phyloP scores from a whole-genome alignment of 2,329 filamentous ascomycete species.

The Penicillium corylophilum region DNA sequence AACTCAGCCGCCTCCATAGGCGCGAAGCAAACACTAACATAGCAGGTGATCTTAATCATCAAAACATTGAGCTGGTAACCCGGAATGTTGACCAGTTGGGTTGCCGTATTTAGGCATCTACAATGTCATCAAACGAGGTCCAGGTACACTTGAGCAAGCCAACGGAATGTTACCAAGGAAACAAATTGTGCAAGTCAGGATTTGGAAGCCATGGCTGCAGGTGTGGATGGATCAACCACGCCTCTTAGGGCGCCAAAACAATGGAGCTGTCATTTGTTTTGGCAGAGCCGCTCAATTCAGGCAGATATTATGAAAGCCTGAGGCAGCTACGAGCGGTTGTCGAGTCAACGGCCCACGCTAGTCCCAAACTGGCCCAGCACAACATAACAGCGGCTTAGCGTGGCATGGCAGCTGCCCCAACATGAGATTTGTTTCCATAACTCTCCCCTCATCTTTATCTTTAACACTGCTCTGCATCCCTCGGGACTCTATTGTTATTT shows the following conservation, averaged over 20 bases:
- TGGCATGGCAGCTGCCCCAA: conserved; percentile 37
- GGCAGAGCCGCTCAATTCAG: conserved; percentile 8
- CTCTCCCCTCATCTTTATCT: conserved; percentile 21
- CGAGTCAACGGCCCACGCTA: conserved; percentile 40
- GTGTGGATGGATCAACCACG: background rate
- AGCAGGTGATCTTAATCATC: background rate
- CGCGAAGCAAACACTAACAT: conserved; percentile 1
- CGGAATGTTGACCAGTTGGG: conserved; percentile 7
- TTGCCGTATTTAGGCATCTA: conserved; percentile 14
- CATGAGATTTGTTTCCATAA: conserved; percentile 25
- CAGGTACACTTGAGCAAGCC: background rate
- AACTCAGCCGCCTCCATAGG: background rate
- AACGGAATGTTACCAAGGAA: background rate
- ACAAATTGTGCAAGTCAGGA: background rate
- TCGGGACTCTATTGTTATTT: conserved; percentile 28
- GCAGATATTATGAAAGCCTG: conserved; percentile 15
- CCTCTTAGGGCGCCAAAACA: background rate
- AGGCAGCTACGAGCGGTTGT: conserved; percentile 33
- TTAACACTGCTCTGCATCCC: conserved; percentile 15
- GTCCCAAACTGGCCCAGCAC: conserved; percentile 30
- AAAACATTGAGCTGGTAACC: conserved; percentile 5
- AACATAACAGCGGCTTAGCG: conserved; percentile 44
- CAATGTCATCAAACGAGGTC: background rate
- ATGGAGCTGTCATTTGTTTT: conserved; percentile 4
- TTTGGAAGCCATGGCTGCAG: background rate